These are phyloP conservation scores for Thermoascus crustaceus DNA, from an alignment of 2,329 filamentous ascomycete genomes.

Conservation along the genomic window DNA sequence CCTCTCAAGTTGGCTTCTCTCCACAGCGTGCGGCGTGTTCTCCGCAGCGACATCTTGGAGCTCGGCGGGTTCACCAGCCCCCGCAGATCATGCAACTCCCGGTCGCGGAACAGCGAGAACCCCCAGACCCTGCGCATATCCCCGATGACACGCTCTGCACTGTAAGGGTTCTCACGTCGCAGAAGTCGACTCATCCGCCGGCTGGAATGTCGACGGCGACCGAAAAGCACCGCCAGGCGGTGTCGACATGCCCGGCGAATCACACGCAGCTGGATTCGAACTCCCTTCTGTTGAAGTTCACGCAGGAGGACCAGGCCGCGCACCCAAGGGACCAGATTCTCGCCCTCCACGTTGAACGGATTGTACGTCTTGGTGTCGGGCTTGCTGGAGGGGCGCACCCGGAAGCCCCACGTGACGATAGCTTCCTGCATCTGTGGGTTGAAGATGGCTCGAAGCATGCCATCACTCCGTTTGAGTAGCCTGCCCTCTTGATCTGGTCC, in stretches of 20 bases:
- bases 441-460: constrained; percentile 36
- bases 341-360: constrained; percentile 10
- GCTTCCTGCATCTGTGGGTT: constrained; percentile 35
- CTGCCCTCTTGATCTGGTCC: background rate
- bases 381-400: constrained; percentile 17
- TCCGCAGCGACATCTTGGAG: constrained; percentile 8
- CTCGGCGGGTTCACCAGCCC: constrained; percentile 17
- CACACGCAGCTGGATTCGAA: constrained; percentile 21
- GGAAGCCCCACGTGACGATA: constrained; percentile 45
- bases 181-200: constrained; percentile 28
- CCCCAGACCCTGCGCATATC: constrained; percentile 31
- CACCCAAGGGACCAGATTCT: constrained; percentile 29
- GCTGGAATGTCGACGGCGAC: constrained; percentile 20
- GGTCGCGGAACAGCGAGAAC: constrained; percentile 20
- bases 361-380: constrained; percentile 13
- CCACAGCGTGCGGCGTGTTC: constrained; percentile 3
- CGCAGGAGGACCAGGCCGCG: constrained; percentile 34
- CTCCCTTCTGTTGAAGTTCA: constrained; percentile 27
- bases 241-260: constrained; percentile 27
- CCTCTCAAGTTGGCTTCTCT: background rate
- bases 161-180: constrained; percentile 29
- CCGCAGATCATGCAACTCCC: constrained; percentile 13
- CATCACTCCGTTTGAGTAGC: constrained; percentile 10
- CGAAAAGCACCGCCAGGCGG: constrained; percentile 32
- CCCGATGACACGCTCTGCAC: constrained; percentile 18